Percentiles rank a stretch among this genome's conserved stretches.
These are phyloP conservation scores for Thalia dealbata DNA, from an alignment of 176 grass and related monocot genomes.

Conservation along the genomic window DNA sequence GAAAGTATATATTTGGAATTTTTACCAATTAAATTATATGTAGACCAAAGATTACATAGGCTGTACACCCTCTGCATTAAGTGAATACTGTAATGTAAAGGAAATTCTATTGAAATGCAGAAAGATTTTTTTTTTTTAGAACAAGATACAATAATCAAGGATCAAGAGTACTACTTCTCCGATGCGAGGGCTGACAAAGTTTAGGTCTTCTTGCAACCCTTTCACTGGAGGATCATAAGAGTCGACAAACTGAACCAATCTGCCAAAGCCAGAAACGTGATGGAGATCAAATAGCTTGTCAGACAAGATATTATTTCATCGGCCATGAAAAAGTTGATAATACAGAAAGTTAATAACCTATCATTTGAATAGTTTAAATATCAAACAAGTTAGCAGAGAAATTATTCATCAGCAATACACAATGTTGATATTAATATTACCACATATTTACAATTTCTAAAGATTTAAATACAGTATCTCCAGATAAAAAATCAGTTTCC, in stretches of 20 bases:
- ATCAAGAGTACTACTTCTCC: conserved; percentile 60
- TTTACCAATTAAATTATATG: neutral
- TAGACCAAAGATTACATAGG: neutral
- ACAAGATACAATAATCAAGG: conserved; percentile 5
- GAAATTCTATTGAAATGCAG: neutral
- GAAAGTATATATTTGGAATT: neutral
- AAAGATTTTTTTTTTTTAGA: neutral
- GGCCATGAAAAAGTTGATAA: neutral
- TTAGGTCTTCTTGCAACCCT: conserved; percentile 95
- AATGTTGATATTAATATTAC: neutral
- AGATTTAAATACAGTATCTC: neutral
- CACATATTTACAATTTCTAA: neutral
- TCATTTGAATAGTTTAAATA: neutral
- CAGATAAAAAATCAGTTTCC: too few relatives aligned
- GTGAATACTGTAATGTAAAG: neutral
- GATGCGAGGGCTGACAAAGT: conserved; percentile 97
- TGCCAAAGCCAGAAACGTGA: conserved; percentile 31
- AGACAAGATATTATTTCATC: neutral
- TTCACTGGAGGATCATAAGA: conserved; percentile 89
- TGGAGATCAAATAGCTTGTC: conserved; percentile 3
- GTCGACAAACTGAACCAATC: conserved; percentile 94
- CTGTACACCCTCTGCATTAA: neutral
- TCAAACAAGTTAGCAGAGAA: neutral
- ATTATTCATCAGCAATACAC: neutral
- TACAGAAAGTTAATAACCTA: too few relatives aligned